Base-by-base conservation (phyloP, 2,329 filamentous ascomycete genomes). In the Coniochaeta sp. region DNA sequence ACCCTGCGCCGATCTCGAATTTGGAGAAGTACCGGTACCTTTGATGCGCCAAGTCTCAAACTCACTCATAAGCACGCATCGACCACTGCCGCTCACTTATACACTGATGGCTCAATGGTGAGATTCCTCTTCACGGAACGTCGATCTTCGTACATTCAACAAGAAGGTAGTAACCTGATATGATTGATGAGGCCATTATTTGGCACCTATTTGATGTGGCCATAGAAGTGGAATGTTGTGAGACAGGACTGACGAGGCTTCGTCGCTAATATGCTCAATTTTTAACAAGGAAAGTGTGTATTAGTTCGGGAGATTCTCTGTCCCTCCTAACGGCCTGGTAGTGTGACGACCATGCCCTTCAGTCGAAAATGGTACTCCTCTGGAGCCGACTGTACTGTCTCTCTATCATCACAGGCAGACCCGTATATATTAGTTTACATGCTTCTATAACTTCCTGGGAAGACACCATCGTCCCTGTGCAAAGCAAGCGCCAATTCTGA, bases 11-110 rank as follows among this genome's bases (percentile, higher is more conserved):
- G 47, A 52, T 52, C 34, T 12, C 31, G 38, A 31, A 24, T 38
- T 31, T 34, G 54, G 4, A 7, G 31, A 34, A n/a, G 54, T 57
- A 57, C 33, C 54, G 54, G 54, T 57, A 57, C 54, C 9, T 57
- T 36, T 5, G 54, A 3, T 5, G 19, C 17, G 28, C 17, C 16
- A 24, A 36, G 2, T 11, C 54, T 57, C 28, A 57, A 57, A 57
- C 31, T 57, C 47, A 52, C 47, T 24, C 47, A 52, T 52, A 52
- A 52, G 47, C 47, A 52, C 47, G 47, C 47, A 52, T 52, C 44
- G 26, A 52, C 47, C 8, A 16, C 22, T 52, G 12, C 22, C 28
- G 24, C 22, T 5, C n/a, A n/a, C n/a, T n/a, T n/a, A n/a, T n/a
- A n/a, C n/a, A n/a, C n/a, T n/a, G n/a, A n/a, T n/a, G n/a, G n/a